Percentiles rank a stretch among this genome's conserved stretches.
Conservation (phyloP, 2,329 filamentous ascomycete genomes). For the Fusarium metavorans region DNA sequence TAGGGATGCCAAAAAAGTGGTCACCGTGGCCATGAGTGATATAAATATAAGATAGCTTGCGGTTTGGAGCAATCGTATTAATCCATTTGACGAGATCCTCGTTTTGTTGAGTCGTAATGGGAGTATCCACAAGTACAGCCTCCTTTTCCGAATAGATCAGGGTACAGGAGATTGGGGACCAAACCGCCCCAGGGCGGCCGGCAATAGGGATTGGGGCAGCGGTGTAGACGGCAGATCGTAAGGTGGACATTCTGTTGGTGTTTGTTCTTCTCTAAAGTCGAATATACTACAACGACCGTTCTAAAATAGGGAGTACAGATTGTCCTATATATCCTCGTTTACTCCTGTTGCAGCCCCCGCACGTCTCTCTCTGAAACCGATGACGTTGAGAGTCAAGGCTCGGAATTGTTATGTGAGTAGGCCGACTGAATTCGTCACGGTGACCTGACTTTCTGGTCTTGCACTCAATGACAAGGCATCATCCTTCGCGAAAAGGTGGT, state of each 20-base stretch:
- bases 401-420: not conserved
- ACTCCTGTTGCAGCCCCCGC: not conserved
- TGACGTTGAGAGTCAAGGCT: not conserved
- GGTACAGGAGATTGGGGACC: slow-evolving; percentile 12
- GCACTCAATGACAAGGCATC: not conserved
- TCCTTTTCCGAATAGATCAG: not conserved
- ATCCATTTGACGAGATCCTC: slow-evolving; percentile 3
- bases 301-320: not conserved
- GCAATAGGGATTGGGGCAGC: not conserved
- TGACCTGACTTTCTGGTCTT: not conserved
- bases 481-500: not conserved
- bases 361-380: not conserved
- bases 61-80: not conserved
- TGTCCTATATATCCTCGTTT: not conserved
- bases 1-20: slow-evolving; percentile 6
- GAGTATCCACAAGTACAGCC: slow-evolving; percentile 9
- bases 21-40: slow-evolving; percentile 9
- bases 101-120: not conserved
- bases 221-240: not conserved
- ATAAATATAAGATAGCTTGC: slow-evolving; percentile 3
- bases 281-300: not conserved
- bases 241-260: not conserved
- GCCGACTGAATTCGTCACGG: too few relatives aligned
- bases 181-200: not conserved
- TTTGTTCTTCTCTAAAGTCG: not conserved